A percentile compares a stretch with the other conserved stretches of the same genome.
phyloP scores from a whole-genome alignment of 345 rosid genomes.

The Geranium brycei region DNA sequence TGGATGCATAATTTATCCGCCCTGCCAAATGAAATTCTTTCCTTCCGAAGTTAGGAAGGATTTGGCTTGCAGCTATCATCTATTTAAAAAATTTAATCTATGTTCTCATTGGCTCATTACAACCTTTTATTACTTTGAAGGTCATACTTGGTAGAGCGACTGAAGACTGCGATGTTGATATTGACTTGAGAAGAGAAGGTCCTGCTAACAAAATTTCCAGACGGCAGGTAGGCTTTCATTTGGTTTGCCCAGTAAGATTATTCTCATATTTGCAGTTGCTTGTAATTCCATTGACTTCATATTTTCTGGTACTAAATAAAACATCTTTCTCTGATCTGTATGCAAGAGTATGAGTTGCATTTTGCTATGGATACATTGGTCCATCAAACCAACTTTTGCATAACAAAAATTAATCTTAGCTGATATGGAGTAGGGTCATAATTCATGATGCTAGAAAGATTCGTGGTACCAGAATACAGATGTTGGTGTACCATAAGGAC shows the following conservation, averaged over 20 bases:
- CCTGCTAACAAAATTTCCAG: constrained; percentile 56
- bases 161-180: constrained; percentile 50
- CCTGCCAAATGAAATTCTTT: background rate
- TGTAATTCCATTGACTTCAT: background rate
- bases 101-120: background rate
- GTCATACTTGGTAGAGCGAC: constrained; percentile 84
- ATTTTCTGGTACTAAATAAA: too few species aligned
- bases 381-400: background rate
- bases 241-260: background rate
- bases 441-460: too few species aligned
- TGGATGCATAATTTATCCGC: too few species aligned
- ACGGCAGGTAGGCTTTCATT: constrained; percentile 44
- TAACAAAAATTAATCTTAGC: background rate
- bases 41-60: background rate
- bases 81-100: background rate
- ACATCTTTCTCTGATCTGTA: background rate
- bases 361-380: background rate
- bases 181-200: constrained; percentile 69
- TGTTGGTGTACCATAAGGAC: too few species aligned
- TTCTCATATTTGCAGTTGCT: constrained; percentile 1
- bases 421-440: background rate
- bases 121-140: constrained; percentile 29
- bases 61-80: background rate
- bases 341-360: background rate
- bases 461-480: too few species aligned